phyloP scores from a whole-genome alignment of 305 asterid species.

The Fraxinus ornus region DNA sequence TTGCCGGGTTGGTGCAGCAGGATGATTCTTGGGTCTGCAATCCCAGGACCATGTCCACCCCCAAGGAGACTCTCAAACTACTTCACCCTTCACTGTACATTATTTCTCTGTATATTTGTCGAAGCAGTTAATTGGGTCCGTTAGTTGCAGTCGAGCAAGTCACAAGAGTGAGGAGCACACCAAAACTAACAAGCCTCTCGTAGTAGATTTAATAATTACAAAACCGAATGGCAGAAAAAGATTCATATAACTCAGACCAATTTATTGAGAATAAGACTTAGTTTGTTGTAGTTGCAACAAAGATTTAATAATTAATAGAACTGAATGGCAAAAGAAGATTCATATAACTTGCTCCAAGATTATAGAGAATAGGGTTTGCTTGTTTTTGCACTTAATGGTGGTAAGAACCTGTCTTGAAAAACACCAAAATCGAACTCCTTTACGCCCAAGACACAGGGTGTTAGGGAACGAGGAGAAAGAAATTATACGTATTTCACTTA shows the following conservation, averaged over 20 bases:
- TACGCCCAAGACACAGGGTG: neutral
- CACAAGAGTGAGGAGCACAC: neutral
- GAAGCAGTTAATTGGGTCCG: neutral
- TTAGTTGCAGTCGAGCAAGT: neutral
- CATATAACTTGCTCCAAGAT: neutral
- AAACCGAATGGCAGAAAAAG: neutral
- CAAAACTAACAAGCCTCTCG: neutral
- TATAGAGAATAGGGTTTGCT: neutral
- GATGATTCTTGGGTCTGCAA: neutral
- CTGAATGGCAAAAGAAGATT: neutral
- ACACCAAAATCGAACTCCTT: neutral
- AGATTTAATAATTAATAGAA: neutral
- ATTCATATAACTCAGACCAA: neutral
- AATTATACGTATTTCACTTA: neutral
- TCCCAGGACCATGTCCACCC: neutral
- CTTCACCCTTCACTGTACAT: neutral
- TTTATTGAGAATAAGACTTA: neutral
- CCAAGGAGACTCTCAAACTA: neutral
- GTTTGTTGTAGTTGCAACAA: neutral
- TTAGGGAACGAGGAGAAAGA: neutral
- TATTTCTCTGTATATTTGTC: neutral
- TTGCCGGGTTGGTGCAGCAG: slow-evolving; percentile 24
- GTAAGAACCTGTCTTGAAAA: neutral
- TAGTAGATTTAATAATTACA: neutral
- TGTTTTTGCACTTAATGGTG: neutral